Evolutionary conservation across 768 basidiomycete genomes (phyloP).

Genomic region (Mycena epipterygia): DNA sequence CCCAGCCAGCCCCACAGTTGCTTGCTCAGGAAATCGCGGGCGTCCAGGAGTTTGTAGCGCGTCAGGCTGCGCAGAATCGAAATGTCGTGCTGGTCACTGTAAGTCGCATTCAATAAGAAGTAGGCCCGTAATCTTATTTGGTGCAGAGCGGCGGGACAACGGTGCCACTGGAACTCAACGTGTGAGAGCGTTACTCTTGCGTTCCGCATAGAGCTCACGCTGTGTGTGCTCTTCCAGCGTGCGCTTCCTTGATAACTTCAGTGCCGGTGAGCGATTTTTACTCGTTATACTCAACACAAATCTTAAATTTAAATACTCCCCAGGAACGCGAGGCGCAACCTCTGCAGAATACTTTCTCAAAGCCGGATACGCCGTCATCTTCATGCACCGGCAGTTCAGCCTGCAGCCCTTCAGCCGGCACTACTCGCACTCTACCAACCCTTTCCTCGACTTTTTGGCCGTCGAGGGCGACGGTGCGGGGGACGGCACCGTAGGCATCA

Average conservation of each 20-base stretch:
- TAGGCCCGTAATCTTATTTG: constrained; percentile 25
- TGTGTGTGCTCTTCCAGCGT: constrained; percentile 75
- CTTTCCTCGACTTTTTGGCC: constrained; percentile 95
- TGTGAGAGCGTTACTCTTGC: constrained; percentile 74
- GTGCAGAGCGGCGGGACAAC: constrained; percentile 96
- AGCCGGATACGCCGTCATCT: constrained; percentile 96
- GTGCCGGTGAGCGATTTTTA: constrained; percentile 77
- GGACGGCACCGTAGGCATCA: constrained; percentile 73
- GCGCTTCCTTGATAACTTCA: constrained; percentile 98
- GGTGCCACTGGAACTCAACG: constrained; percentile 97
- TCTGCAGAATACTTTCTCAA: constrained; percentile 98
- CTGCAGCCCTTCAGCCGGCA: constrained; percentile 97
- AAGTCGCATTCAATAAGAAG: constrained; percentile 47
- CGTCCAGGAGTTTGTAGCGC: constrained; percentile 77
- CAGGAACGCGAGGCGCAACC: constrained; percentile 95
- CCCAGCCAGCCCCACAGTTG: constrained; percentile 82
- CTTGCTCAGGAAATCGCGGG: constrained; percentile 76
- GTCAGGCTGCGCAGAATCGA: constrained; percentile 73
- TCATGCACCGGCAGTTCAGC: constrained; percentile 98
- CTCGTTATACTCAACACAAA: no score
- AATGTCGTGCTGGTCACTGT: constrained; percentile 96
- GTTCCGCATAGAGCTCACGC: constrained; percentile 44
- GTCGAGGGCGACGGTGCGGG: constrained; percentile 65
- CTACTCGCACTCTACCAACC: constrained; percentile 98
- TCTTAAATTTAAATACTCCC: constrained; percentile 16